Base-by-base conservation (phyloP, 2,329 filamentous ascomycete genomes). In the Phialemonium atrogriseum region DNA sequence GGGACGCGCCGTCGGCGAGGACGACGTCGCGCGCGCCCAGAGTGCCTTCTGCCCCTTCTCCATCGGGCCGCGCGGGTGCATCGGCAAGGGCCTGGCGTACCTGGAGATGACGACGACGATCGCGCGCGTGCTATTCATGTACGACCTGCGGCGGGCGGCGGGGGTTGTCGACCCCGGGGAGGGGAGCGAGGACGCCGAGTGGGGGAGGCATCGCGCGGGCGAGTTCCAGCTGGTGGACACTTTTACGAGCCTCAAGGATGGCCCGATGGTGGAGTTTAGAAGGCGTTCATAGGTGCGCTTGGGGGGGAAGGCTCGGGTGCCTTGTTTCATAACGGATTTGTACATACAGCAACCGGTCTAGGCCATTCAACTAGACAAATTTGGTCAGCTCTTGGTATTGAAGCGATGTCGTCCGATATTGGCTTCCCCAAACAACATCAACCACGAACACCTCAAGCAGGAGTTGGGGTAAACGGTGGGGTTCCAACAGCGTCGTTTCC, bases 11-110 rank as follows among this genome's bases (percentile, higher is more conserved):
- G 64, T 66, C 1, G 67, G 58, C 5, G 66, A 69, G 35, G 62
- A 66, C 2, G 69, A 73, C 32, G 58, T 73, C 2, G 59, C 64
- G 3, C 48, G 61, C 5, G 79, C 81, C 3, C 70, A 80, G 30
- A 68, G 65, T 20, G 83, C 83, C 1, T 89, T 84, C 56, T 85
- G 79, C 40, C 80, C 84, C 2, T 86, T 86, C 45, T 77, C 71
- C 27, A 62, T 84, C 39, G 81, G 81, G 0, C 75, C 79, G 0
- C 60, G 80, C 9, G 78, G 78, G 3, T 86, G 81, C 48, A 82
- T 85, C 33, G 81, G 80, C 0, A 84, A 84, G 63, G 68, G 70
- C 1, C 55, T 83, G 26, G 78, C 78, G 2, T 80, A 83, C 44
- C 65, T 72, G 26, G 79, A 84, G 60, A 71, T 83, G 68, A 71